Base-by-base conservation (phyloP, 2,329 filamentous ascomycete genomes). In the Fusarium dlaminii region DNA sequence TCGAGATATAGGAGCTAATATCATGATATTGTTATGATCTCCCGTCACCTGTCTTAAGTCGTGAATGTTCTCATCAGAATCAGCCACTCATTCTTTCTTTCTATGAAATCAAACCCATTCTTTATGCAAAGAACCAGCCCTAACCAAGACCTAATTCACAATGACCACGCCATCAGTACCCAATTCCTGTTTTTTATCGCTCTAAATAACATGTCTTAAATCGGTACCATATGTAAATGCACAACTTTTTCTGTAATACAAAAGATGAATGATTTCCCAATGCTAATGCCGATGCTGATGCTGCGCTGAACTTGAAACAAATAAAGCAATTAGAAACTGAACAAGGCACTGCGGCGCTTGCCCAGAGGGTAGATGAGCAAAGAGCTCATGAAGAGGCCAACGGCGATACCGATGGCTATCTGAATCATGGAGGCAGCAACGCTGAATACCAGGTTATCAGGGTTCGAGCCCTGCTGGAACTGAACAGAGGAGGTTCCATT, bases 341-440 rank as follows among this genome's bases (percentile, higher is more conserved):
- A 87, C 15, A 87, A 77, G 9, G 85, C 86, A 66, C 85, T 87
- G 48, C 86, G 83, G 48, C 85, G 82, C 78, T 87, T 87, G 43
- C 86, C 86, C 39, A 87, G 79, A 11, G 86, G 86, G 70, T 87
- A 87, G 11, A 88, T 80, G 29, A 87, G 76, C 37, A 88, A 77
- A 5, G 86, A 85, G 65, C 85, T 86, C 68, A 88, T 76, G 67
- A 88, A 88, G 12, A 88, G 78, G 6, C 86, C 86, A 17, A 87
- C 84, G 11, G 86, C 86, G 56, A 88, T 87, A 20, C 86, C 86
- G 69, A 87, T 87, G 20, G 86, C 86, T 63, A 87, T 87, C 76
- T 88, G 85, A 43, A 87, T 86, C 86, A 88, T 87, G 36, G 83
- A 85, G 4, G 83, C 85, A 18, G 84, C 85, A 17, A 87, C 84